phyloP scores from a whole-genome alignment of 768 basidiomycete genomes.

The Rhodotorula graminis region DNA sequence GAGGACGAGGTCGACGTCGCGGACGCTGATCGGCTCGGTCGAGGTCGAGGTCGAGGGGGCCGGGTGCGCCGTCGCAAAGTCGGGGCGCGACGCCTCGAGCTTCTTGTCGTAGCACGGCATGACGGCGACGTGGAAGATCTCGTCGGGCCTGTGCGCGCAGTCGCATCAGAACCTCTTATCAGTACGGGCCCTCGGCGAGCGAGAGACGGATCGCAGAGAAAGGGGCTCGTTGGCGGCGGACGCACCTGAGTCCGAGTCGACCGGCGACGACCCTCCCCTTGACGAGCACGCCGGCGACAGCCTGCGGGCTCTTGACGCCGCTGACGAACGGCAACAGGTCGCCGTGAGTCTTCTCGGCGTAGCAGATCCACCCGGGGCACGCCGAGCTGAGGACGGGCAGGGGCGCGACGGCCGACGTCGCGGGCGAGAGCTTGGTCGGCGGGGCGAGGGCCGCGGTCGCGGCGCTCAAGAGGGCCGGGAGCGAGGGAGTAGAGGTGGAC shows the following conservation, averaged over 20 bases:
- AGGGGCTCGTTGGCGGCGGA: slow-evolving; percentile 23
- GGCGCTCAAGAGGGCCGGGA: slow-evolving; percentile 9
- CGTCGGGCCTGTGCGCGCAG: slow-evolving; percentile 58
- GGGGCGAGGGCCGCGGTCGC: slow-evolving; percentile 5
- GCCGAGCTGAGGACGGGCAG: slow-evolving; percentile 92
- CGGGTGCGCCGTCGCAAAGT: slow-evolving; percentile 66
- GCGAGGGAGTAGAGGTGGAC: slow-evolving; percentile 3
- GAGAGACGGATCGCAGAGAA: too few relatives aligned
- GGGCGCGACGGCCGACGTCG: slow-evolving; percentile 37
- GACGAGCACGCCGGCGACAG: slow-evolving; percentile 85
- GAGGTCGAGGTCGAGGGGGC: neutral
- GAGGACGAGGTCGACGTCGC: slow-evolving; percentile 95
- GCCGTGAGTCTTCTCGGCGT: slow-evolving; percentile 93
- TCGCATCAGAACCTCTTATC: neutral
- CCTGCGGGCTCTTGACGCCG: slow-evolving; percentile 84
- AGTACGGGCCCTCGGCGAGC: neutral
- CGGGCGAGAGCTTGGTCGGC: slow-evolving; percentile 27
- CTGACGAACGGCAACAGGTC: slow-evolving; percentile 90
- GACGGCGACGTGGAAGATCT: slow-evolving; percentile 91
- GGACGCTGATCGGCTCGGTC: slow-evolving; percentile 57
- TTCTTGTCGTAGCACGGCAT: slow-evolving; percentile 99
- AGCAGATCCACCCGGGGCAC: slow-evolving; percentile 99
- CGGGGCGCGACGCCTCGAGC: slow-evolving; percentile 88
- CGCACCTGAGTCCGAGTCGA: slow-evolving; percentile 66
- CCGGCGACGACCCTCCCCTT: slow-evolving; percentile 72